Percentiles rank a stretch among this genome's conserved stretches.
phyloP scores from a whole-genome alignment of 2,329 filamentous ascomycete species.

The Aurifilum marmelostoma region DNA sequence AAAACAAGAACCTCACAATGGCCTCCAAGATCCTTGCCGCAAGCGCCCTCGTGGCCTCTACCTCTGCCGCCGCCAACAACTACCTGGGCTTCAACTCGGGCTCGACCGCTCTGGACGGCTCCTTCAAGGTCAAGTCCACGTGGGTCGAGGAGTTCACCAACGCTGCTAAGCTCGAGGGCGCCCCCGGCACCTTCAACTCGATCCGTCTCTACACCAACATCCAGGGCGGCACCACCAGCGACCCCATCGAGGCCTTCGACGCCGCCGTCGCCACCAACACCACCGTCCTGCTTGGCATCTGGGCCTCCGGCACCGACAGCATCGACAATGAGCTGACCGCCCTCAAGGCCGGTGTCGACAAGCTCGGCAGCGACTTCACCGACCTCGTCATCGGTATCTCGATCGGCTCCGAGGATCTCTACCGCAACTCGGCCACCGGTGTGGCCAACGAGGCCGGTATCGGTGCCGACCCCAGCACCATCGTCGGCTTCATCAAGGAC shows the following conservation, averaged over 20 bases:
- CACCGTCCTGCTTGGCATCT: constrained; percentile 78
- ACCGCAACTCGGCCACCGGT: constrained; percentile 75
- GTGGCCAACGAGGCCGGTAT: constrained; percentile 63
- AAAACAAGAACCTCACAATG: constrained; percentile 7
- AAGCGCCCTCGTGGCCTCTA: constrained; percentile 23
- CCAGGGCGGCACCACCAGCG: constrained; percentile 67
- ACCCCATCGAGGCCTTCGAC: constrained; percentile 72
- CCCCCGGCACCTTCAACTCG: constrained; percentile 65
- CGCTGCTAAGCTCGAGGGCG: constrained; percentile 65
- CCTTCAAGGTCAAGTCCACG: constrained; percentile 62
- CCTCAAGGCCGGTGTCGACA: constrained; percentile 67
- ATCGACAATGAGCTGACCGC: constrained; percentile 77
- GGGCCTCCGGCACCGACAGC: constrained; percentile 69
- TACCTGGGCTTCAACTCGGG: constrained; percentile 76
- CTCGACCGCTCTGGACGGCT: constrained; percentile 61
- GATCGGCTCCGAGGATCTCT: constrained; percentile 84
- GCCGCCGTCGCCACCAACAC: constrained; percentile 83
- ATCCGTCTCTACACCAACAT: constrained; percentile 78
- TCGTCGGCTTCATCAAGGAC: constrained; percentile 72
- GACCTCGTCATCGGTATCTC: constrained; percentile 79
- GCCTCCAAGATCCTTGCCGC: constrained; percentile 19
- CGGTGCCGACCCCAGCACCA: constrained; percentile 63
- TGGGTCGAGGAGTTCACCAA: constrained; percentile 72
- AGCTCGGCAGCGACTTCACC: constrained; percentile 69
- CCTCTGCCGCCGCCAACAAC: constrained; percentile 35